Conservation (phyloP, 352 stramenopile genomes). For the Pythium pyrilobum region DNA sequence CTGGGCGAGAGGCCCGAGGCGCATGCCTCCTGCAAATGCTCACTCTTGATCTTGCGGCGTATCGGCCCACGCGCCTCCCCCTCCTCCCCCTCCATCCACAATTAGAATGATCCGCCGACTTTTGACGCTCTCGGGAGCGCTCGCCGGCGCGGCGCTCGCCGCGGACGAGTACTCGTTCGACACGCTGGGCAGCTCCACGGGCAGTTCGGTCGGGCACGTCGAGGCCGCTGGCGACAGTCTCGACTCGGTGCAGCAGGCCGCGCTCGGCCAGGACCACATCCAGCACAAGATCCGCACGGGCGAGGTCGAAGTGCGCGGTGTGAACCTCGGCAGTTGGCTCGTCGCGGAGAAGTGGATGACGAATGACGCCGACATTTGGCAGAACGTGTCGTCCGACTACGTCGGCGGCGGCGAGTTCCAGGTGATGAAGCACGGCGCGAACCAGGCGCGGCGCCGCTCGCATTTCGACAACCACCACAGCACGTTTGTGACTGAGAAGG, state of each 20-base stretch:
- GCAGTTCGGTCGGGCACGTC: slow-evolving; percentile 6
- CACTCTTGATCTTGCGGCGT: not conserved
- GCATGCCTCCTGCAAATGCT: too few species aligned
- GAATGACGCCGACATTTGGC: slow-evolving; percentile 19
- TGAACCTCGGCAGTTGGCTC: slow-evolving; percentile 35
- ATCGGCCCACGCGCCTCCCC: not conserved
- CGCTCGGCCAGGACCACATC: slow-evolving; percentile 16
- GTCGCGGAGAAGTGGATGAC: slow-evolving; percentile 34
- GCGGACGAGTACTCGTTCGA: slow-evolving; percentile 14
- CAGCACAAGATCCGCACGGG: slow-evolving; percentile 20
- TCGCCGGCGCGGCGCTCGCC: not conserved
- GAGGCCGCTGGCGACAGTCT: not conserved
- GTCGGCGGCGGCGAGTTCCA: slow-evolving; percentile 15
- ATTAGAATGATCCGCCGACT: slow-evolving; percentile 9
- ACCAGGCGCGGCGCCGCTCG: slow-evolving; percentile 14
- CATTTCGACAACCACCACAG: slow-evolving; percentile 49
- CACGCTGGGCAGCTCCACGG: slow-evolving; percentile 1
- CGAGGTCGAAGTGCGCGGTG: slow-evolving; percentile 17
- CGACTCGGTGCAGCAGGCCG: slow-evolving; percentile 5
- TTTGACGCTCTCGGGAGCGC: not conserved
- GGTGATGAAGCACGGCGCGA: slow-evolving; percentile 10
- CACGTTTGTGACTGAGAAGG: slow-evolving; percentile 59
- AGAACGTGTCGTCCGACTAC: slow-evolving; percentile 3
- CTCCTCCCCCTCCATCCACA: not conserved
- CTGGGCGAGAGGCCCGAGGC: too few species aligned